Base-by-base conservation (phyloP, 306 rosid genomes). In the Dryas alaskensis region DNA sequence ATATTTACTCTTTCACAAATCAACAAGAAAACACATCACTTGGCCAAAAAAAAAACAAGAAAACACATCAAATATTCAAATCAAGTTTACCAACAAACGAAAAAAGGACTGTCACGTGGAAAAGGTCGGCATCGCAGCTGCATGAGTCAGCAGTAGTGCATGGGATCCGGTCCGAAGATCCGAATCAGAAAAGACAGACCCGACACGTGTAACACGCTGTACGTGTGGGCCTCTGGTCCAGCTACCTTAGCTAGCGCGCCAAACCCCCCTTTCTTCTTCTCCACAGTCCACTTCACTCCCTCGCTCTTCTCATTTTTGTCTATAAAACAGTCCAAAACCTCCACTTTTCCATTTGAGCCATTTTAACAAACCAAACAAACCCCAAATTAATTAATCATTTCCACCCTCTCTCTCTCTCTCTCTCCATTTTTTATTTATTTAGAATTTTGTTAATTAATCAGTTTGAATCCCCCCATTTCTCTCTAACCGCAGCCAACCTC, bases 341-440 rank as follows among this genome's bases (percentile, higher is more conserved):
- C 50, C 49, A 14, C 37, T 64, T 64, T 43, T 64, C 31, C 68
- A 63, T 63, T 14, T 48, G 14, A 40, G 31, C 50, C 31, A 4
- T 19, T 63, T 43, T 43, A 63, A 43, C 68, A 43, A 43, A 43
- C 68, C 43, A 40, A 63, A 63, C 68, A 42, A 63, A 16, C 68
- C 67, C 31, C 62, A 45, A 8, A 31, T 31, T 31, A 31, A 31
- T 31, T 31, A 31, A 31, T 31, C 37, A 31, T 31, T 31, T 31
- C 37, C 1, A 17, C 5, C 31, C 60, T 27, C 22, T 59, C 22
- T 22, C 22, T 22, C 22, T 22, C 22, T 22, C 22, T 22, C 37
- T 5, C 40, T 57, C 10, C 8, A 42, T 45, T 1, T 1, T 31
- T 31, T 1, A 31, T 31, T 31, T 31, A 31, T 31, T 1, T 31